Evolutionary conservation across 2,329 filamentous ascomycete species (phyloP).

Genomic region (Colletotrichum australisinense): DNA sequence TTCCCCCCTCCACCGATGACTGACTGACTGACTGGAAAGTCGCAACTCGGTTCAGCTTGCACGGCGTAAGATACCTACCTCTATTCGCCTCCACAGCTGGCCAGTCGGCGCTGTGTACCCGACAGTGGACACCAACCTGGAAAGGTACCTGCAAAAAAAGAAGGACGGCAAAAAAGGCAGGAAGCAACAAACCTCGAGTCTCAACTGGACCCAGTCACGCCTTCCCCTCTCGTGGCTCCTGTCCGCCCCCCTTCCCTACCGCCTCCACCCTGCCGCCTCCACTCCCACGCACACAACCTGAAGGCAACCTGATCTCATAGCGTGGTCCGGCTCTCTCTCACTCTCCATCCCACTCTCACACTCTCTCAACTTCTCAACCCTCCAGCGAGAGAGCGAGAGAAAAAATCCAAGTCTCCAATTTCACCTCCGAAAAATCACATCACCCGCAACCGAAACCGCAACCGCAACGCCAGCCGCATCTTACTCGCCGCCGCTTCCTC

Average conservation of each 20-base stretch:
- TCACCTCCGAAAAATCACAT: slow-evolving; percentile 33
- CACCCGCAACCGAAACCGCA: slow-evolving; percentile 22
- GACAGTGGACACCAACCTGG: background rate
- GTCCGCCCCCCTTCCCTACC: slow-evolving; percentile 10
- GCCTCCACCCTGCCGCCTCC: slow-evolving; percentile 28
- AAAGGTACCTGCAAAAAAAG: background rate
- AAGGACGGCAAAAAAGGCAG: background rate
- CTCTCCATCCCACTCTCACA: slow-evolving; percentile 26
- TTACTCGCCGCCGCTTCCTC: slow-evolving; percentile 19
- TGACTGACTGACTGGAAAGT: background rate
- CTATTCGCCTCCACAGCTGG: background rate
- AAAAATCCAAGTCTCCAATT: slow-evolving; percentile 35
- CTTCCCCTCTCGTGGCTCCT: slow-evolving; percentile 27
- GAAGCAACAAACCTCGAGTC: slow-evolving; percentile 7
- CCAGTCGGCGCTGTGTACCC: background rate
- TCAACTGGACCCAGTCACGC: slow-evolving; percentile 28
- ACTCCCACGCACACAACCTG: slow-evolving; percentile 16
- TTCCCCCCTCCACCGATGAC: background rate
- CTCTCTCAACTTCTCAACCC: slow-evolving; percentile 29
- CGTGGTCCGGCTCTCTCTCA: slow-evolving; percentile 9
- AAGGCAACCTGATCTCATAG: slow-evolving; percentile 12
- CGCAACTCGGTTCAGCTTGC: background rate
- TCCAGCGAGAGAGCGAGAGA: background rate
- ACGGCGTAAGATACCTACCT: background rate
- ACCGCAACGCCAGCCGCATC: slow-evolving; percentile 11